Conservation (phyloP, 208 protist genomes). For the Leishmania arabica region DNA sequence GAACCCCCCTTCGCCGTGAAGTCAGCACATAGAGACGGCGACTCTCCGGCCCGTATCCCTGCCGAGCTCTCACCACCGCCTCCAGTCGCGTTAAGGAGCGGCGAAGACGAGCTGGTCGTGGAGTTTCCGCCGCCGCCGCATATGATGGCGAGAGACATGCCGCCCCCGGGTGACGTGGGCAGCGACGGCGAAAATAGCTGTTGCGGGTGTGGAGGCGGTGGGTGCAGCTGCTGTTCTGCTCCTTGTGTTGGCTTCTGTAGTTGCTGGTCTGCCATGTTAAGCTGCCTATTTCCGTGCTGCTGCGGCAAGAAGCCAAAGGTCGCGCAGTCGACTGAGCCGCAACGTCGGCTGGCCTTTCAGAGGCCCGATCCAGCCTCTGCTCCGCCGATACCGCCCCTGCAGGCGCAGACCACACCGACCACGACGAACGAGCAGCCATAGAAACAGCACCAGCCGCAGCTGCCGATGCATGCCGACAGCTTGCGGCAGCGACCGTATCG, state of each 20-base stretch:
- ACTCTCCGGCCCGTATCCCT: neutral
- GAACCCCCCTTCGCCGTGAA: neutral
- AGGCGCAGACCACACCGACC: neutral
- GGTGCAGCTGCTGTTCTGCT: slow-evolving; percentile 1
- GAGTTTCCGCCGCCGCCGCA: slow-evolving; percentile 71
- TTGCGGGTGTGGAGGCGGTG: slow-evolving; percentile 25
- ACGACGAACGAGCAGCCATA: neutral
- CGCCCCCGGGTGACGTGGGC: slow-evolving; percentile 31
- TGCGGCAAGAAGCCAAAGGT: slow-evolving; percentile 9
- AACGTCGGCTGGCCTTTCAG: slow-evolving; percentile 20
- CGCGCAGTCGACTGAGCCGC: neutral
- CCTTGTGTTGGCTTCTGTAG: neutral
- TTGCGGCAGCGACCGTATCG: neutral
- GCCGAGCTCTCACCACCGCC: slow-evolving; percentile 7
- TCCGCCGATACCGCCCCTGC: neutral
- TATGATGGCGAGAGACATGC: slow-evolving; percentile 53
- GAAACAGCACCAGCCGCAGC: neutral
- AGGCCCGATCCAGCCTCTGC: neutral
- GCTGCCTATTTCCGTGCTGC: slow-evolving; percentile 50
- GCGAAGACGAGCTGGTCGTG: slow-evolving; percentile 39
- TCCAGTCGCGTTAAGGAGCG: slow-evolving; percentile 6
- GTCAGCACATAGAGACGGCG: neutral
- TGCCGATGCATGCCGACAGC: neutral
- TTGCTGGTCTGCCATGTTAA: slow-evolving; percentile 29
- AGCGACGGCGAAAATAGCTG: slow-evolving; percentile 30